phyloP scores from a whole-genome alignment of 768 basidiomycete species.

The Amanita rubescens region DNA sequence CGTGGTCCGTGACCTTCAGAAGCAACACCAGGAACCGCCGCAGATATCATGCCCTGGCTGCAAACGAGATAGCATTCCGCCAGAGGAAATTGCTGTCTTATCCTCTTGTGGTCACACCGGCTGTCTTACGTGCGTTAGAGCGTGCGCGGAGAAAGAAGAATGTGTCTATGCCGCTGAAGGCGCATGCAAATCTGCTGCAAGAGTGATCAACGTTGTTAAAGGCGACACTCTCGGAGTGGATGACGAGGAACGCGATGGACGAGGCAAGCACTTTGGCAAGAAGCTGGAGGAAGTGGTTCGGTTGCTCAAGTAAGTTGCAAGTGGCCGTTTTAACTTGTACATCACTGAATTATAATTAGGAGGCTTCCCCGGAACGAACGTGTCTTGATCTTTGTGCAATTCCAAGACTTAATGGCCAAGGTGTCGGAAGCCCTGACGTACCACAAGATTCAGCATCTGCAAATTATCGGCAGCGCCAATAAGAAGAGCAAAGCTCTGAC shows the following conservation, averaged over 20 bases:
- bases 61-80: constrained; percentile 43
- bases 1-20: constrained; percentile 84
- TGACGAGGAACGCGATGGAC: constrained; percentile 64
- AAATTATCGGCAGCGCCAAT: constrained; percentile 73
- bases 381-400: constrained; percentile 92
- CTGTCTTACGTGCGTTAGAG: constrained; percentile 65
- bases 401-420: constrained; percentile 88
- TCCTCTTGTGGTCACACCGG: constrained; percentile 93
- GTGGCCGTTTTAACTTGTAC: not conserved
- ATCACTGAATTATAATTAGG: constrained; percentile 34
- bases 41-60: constrained; percentile 60
- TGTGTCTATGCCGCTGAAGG: constrained; percentile 70
- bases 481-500: constrained; percentile 78
- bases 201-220: constrained; percentile 75
- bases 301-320: constrained; percentile 56
- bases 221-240: constrained; percentile 75
- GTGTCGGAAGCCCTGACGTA: constrained; percentile 74
- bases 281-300: constrained; percentile 74
- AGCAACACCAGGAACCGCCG: constrained; percentile 53
- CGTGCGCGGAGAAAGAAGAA: constrained; percentile 68
- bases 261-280: constrained; percentile 72
- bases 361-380: constrained; percentile 69
- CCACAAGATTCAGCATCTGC: constrained; percentile 67
- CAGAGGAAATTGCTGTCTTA: constrained; percentile 71
- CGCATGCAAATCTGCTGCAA: constrained; percentile 72